Base-by-base conservation (phyloP, 371 early-diverging fungal genomes). In the Umbelopsis sp. region DNA sequence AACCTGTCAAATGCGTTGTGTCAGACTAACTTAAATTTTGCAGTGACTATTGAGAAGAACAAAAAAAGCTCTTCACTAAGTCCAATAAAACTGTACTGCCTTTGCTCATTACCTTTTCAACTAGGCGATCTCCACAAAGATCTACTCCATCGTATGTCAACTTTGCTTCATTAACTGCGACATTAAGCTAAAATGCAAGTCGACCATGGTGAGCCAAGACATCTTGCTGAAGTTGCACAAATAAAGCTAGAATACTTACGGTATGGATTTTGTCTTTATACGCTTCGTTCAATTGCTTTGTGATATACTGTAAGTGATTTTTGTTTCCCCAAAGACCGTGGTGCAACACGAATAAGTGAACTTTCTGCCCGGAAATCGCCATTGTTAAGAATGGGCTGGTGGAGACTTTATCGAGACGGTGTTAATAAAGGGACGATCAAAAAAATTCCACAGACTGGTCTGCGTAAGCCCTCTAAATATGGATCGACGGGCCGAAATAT, bases 121-220 rank as follows among this genome's bases (percentile, higher is more conserved):
- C 77, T 16, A 86, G 70, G 66, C 87, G 65, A 44, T 80, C 74
- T 20, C 92, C 93, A 69, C 90, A 90, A 11, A 87, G 82, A 72
- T 89, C 92, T 22, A 91, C 72, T 22, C 92, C 92, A 71, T 89
- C 91, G 70, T 89, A 91, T 0, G 93, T 87, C 65, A 76, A 83
- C 29, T 75, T 80, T 3, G 85, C 80, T 65, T 79, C 77, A 71
- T 88, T 89, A 6, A 73, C 72, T 22, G 72, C 72, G 4, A 74
- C 71, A 78, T 91, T 90, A 45, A 93, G 75, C 87, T 84, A 41
- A 10, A 41, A 12, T 7, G 67, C 29, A 46, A 70, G 65, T 50
- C 50, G 44, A 16, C 22, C 24, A 11, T 50, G 41, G 25, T 29
- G 10, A 68, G 16, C 32, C 50, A 25, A 68, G 14, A 16, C 20